A percentile compares a stretch with the other conserved stretches of the same genome.
Conservation (phyloP, 2,329 filamentous ascomycete genomes). For the Claviceps sp. region DNA sequence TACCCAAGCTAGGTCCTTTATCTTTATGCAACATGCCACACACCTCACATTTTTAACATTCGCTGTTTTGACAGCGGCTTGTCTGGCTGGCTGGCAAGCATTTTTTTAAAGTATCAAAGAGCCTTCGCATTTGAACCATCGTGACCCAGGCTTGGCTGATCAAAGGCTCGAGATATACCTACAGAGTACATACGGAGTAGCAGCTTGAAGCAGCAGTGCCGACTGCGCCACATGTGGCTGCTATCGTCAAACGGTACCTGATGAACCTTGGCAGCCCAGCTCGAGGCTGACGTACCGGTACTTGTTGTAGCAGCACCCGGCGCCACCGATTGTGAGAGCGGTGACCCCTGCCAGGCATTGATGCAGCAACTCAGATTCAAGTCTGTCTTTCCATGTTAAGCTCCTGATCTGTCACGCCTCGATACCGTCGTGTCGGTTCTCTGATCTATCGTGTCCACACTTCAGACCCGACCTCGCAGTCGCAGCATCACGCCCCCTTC, state of each 20-base stretch:
- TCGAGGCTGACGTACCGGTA: not conserved
- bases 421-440: conserved; percentile 18
- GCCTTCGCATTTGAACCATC: too few species aligned
- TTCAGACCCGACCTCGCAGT: not conserved
- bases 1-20: too few species aligned
- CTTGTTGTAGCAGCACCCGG: not conserved
- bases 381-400: conserved; percentile 15
- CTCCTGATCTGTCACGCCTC: conserved; percentile 13
- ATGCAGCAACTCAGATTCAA: conserved; percentile 5
- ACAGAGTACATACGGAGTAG: too few species aligned
- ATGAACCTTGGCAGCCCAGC: not conserved
- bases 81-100: too few species aligned
- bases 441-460: conserved; percentile 6
- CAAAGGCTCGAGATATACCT: too few species aligned
- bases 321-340: not conserved
- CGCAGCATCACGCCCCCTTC: not conserved
- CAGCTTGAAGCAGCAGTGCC: not conserved
- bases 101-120: too few species aligned
- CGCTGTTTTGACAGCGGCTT: too few species aligned
- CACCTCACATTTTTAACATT: too few species aligned
- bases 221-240: conserved; percentile 13
- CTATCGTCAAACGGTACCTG: not conserved
- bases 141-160: too few species aligned
- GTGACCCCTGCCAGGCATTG: conserved; percentile 9
- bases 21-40: too few species aligned